Conservation (phyloP, 768 basidiomycete species). For the Kwoniella europaea region DNA sequence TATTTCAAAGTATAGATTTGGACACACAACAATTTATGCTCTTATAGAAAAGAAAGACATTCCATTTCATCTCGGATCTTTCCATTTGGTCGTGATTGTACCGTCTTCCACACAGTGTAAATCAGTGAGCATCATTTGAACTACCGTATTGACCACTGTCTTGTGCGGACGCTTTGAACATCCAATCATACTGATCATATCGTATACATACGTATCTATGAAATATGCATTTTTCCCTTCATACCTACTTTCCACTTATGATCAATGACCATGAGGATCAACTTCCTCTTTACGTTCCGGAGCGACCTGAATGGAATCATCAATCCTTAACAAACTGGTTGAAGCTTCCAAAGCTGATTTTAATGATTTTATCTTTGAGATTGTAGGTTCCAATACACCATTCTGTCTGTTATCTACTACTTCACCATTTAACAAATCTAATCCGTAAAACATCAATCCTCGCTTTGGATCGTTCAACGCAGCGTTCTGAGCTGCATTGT, state of each 20-base stretch:
- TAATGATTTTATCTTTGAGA: constrained; percentile 95
- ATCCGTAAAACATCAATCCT: constrained; percentile 83
- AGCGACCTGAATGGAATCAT: constrained; percentile 62
- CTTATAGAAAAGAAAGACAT: no score
- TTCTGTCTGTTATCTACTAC: constrained; percentile 92
- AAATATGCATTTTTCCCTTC: not conserved
- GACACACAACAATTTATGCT: no score
- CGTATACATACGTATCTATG: no score
- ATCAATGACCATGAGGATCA: constrained; percentile 57
- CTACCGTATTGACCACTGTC: no score
- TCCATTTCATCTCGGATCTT: no score
- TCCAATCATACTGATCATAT: no score
- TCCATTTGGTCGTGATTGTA: no score
- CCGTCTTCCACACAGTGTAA: no score
- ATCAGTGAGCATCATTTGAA: no score
- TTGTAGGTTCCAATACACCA: constrained; percentile 92
- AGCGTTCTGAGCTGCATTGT: constrained; percentile 94
- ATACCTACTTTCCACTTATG: no score
- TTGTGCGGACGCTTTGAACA: no score
- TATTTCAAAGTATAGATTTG: no score
- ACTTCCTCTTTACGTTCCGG: constrained; percentile 54
- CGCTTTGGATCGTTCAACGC: constrained; percentile 90
- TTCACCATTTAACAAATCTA: constrained; percentile 92
- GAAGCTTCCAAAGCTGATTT: constrained; percentile 92
- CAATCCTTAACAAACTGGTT: constrained; percentile 89